These are phyloP conservation scores for Brettanomyces sp. DNA, from an alignment of 805 yeast species.

Conservation along the genomic window DNA sequence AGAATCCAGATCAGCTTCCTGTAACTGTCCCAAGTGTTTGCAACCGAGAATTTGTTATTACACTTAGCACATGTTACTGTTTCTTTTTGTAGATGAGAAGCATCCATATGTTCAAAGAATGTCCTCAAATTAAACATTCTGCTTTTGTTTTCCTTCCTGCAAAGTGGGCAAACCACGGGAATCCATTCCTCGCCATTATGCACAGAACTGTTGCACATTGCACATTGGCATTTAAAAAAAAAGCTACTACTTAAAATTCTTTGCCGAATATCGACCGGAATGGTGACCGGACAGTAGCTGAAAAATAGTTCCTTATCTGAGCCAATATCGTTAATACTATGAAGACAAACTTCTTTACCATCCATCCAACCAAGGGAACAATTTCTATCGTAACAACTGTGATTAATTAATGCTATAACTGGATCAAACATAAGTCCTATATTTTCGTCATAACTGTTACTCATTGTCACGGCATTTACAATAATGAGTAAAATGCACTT, in stretches of 20 bases:
- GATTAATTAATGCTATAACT: slow-evolving; percentile 29
- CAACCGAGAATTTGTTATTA: background rate
- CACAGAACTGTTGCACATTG: slow-evolving; percentile 13
- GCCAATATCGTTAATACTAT: slow-evolving; percentile 13
- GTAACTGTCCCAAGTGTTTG: background rate
- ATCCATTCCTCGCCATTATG: slow-evolving; percentile 19
- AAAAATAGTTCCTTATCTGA: slow-evolving; percentile 22
- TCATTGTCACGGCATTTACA: slow-evolving; percentile 23
- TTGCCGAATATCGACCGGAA: slow-evolving; percentile 23
- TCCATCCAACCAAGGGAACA: slow-evolving; percentile 16
- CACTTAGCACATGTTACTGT: background rate
- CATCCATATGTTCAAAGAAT: background rate
- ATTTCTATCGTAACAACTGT: slow-evolving; percentile 30
- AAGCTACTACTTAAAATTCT: slow-evolving; percentile 21
- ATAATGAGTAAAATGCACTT: slow-evolving; percentile 13
- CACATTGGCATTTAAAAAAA: slow-evolving; percentile 28
- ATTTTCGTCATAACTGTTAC: slow-evolving; percentile 19
- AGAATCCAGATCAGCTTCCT: background rate
- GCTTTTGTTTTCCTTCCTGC: slow-evolving; percentile 7
- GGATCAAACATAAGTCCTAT: slow-evolving; percentile 30
- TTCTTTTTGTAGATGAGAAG: background rate
- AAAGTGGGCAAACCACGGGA: slow-evolving; percentile 18
- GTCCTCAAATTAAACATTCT: background rate
- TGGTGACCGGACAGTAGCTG: slow-evolving; percentile 20
- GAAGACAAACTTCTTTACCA: slow-evolving; percentile 10